Conservation (phyloP, 106 monocot species). For the Iris macrosiphon region DNA sequence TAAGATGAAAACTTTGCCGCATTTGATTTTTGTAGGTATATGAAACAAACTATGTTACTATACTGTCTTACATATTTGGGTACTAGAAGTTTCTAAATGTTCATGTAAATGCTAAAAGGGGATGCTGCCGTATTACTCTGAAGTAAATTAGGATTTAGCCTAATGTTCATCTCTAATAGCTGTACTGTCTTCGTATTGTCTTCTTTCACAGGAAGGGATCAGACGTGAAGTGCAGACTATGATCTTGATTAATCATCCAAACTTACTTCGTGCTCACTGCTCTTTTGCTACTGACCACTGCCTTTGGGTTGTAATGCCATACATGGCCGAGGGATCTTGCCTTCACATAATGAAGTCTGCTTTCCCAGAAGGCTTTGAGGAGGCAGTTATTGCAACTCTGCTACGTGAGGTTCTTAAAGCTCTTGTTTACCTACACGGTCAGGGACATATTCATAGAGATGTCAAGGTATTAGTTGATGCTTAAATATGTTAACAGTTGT, state of each 20-base stretch:
- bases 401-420: constrained; percentile 91
- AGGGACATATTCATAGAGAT: constrained; percentile 96
- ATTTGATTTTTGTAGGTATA: too few relatives aligned
- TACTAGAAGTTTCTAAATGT: too few relatives aligned
- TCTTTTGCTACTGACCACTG: constrained; percentile 68
- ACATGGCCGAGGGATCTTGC: constrained; percentile 88
- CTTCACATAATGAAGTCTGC: constrained; percentile 91
- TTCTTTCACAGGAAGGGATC: constrained; percentile 75
- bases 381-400: constrained; percentile 82
- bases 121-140: too few relatives aligned
- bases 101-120: too few relatives aligned
- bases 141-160: too few relatives aligned
- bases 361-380: constrained; percentile 90
- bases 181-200: too few relatives aligned
- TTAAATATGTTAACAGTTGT: neutral
- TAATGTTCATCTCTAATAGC: too few relatives aligned
- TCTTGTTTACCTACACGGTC: constrained; percentile 85
- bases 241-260: constrained; percentile 83
- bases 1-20: too few relatives aligned
- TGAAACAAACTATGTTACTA: too few relatives aligned
- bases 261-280: constrained; percentile 79
- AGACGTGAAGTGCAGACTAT: constrained; percentile 94
- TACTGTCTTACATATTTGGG: too few relatives aligned
- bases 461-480: constrained; percentile 60
- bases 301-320: constrained; percentile 98